Percentiles rank a stretch among this genome's conserved stretches.
phyloP scores from a whole-genome alignment of 805 yeast species.

The Wickerhamomyces alni region DNA sequence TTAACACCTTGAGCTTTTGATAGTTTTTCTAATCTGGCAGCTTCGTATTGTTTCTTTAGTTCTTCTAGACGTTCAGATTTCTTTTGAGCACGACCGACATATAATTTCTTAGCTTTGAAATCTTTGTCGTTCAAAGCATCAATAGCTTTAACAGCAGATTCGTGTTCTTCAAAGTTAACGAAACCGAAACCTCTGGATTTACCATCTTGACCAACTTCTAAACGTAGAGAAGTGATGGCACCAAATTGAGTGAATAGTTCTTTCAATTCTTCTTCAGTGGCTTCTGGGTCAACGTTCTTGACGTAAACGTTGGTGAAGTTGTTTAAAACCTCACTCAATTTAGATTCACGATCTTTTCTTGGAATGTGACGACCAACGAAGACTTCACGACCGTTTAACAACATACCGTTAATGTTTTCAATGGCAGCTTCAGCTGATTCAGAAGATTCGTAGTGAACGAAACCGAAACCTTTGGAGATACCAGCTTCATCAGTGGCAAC shows the following conservation, averaged over 20 bases:
- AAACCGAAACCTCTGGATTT: constrained; percentile 95
- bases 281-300: constrained; percentile 77
- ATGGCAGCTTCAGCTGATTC: constrained; percentile 94
- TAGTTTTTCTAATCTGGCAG: constrained; percentile 83
- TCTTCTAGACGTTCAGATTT: constrained; percentile 96
- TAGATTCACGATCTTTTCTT: constrained; percentile 90
- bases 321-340: constrained; percentile 83
- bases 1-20: constrained; percentile 96
- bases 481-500: constrained; percentile 92
- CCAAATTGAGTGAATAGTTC: constrained; percentile 72
- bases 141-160: constrained; percentile 84
- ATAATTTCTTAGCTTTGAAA: constrained; percentile 76
- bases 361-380: constrained; percentile 92
- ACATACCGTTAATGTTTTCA: constrained; percentile 97
- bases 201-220: constrained; percentile 74
- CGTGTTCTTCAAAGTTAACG: constrained; percentile 85
- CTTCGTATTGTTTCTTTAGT: constrained; percentile 91
- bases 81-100: constrained; percentile 99
- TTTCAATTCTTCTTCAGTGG: constrained; percentile 63
- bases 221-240: constrained; percentile 74
- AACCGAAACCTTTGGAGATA: constrained; percentile 91
- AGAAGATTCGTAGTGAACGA: constrained; percentile 91
- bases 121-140: constrained; percentile 87
- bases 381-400: constrained; percentile 91
- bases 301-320: constrained; percentile 94